Evolutionary conservation across 352 stramenopile genomes (phyloP), one percentile per base, ranked within the genome.

Genomic region (Aphanomyces cochlioides): DNA sequence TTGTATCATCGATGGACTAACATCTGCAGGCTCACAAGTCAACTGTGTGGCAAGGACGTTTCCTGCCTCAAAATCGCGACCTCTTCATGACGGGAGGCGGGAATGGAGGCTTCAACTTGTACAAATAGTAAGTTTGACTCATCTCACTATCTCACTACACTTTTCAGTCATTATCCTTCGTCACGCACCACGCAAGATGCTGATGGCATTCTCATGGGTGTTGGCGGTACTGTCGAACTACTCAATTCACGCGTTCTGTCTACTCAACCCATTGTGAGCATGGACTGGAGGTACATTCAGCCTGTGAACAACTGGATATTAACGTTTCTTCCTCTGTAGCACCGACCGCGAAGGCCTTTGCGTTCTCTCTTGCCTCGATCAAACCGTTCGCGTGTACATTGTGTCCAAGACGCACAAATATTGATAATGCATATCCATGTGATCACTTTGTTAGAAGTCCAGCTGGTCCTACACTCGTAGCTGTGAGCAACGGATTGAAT

Each of bases 31-130:
- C 86, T 37, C 95, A 98, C 83, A 98, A 98, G 79, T 96, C 89
- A 43, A 98, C 95, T 15, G 91, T 98, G 45, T 98, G 96, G 95
- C 85, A 97, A 56, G 91, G 87, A 4, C 84, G 89, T 13, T 96
- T 98, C 81, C 72, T 98, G 66, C 96, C 95, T 28, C 96, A 98
- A 78, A 98, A 99, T 74, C 81, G 96, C 7, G 96, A 98, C 72
- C 56, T 98, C 39, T 98, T 98, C 74, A 97, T 98, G 86, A 98
- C 95, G 5, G 90, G 90, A 28, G 96, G 96, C 50, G 96, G 96
- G 48, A 98, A 99, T 74, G 96, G 96, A 8, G 95, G 96, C 34
- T 96, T 98, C 76, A 98, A 98, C 72, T 66, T 98, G 56, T 98
- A 98, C 88, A 98, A 98, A 79, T 98, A 99, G 81, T 90, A 84